A percentile compares a stretch with the other conserved stretches of the same genome.
phyloP scores from a whole-genome alignment of 75 land plant species.

The Pseudotsuga menziesii region DNA sequence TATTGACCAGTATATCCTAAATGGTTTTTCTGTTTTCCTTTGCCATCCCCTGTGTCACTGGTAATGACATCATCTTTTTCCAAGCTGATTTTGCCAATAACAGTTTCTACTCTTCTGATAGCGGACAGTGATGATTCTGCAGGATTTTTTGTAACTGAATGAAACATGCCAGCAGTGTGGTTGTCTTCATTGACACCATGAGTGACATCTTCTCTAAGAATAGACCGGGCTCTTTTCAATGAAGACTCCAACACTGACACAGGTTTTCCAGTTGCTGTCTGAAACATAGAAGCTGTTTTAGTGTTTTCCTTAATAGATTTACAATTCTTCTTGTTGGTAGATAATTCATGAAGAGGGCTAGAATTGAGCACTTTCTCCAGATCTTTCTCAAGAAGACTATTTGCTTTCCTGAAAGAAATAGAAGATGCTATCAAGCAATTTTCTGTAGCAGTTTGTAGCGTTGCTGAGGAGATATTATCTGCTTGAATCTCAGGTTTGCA shows the following conservation, averaged over 20 bases:
- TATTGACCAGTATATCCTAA: neutral
- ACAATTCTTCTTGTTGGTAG: neutral
- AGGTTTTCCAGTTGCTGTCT: constrained; percentile 49
- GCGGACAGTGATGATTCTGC: constrained; percentile 10
- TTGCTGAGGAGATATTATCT: no score
- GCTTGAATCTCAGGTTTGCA: no score
- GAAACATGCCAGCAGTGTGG: constrained; percentile 11
- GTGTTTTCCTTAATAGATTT: neutral
- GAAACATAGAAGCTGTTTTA: constrained; percentile 23
- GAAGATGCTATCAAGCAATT: no score
- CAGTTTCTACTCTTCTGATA: constrained; percentile 7
- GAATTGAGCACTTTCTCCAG: no score
- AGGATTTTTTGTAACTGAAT: constrained; percentile 13
- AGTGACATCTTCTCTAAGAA: no score
- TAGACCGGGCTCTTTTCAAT: no score
- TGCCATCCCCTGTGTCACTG: neutral
- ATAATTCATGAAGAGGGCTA: no score
- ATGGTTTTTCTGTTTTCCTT: neutral
- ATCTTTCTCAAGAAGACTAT: no score
- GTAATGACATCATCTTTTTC: neutral
- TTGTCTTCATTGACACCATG: no score
- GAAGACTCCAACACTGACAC: constrained; percentile 24
- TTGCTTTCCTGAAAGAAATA: no score
- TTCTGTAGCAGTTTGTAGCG: no score
- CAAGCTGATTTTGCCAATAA: constrained; percentile 18